A percentile compares a stretch with the other conserved stretches of the same genome.
Evolutionary conservation across 1,139 yeast genomes (phyloP).

Genomic region (Taphrina betulina): DNA sequence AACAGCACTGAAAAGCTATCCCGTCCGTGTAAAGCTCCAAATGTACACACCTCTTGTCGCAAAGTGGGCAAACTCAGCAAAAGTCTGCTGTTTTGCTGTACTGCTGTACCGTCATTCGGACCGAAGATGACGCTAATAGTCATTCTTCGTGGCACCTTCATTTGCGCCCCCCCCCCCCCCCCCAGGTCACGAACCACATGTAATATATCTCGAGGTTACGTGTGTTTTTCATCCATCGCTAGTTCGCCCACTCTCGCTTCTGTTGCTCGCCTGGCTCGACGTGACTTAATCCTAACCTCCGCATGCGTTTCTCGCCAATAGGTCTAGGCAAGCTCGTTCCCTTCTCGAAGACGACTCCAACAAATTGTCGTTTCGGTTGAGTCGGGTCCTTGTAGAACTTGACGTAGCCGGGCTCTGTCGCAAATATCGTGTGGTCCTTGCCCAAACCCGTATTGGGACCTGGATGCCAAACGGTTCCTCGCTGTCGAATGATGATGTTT

Average conservation of each 20-base stretch:
- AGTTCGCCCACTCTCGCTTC: slow-evolving; percentile 21
- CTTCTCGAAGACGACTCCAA: slow-evolving; percentile 75
- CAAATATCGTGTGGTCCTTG: slow-evolving; percentile 87
- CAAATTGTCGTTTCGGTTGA: slow-evolving; percentile 87
- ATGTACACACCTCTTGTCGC: no score
- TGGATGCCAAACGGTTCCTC: slow-evolving; percentile 95
- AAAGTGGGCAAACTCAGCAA: no score
- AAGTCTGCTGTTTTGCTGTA: no score
- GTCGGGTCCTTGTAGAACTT: slow-evolving; percentile 93
- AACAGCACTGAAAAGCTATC: no score
- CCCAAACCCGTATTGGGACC: slow-evolving; percentile 93
- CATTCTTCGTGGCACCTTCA: no score
- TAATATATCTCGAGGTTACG: no score
- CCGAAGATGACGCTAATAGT: no score
- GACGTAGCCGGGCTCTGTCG: slow-evolving; percentile 89
- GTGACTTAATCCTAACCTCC: slow-evolving; percentile 65
- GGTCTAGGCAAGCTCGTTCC: slow-evolving; percentile 74
- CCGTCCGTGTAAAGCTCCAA: no score
- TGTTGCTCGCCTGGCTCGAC: slow-evolving; percentile 22
- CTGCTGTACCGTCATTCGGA: no score
- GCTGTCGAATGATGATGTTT: slow-evolving; percentile 88
- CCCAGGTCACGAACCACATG: no score
- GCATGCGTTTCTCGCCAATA: slow-evolving; percentile 79
- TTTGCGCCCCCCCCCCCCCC: no score
- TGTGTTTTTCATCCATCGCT: neutral